phyloP scores from a whole-genome alignment of 805 yeast genomes.

The Blastobotrys robertii region DNA sequence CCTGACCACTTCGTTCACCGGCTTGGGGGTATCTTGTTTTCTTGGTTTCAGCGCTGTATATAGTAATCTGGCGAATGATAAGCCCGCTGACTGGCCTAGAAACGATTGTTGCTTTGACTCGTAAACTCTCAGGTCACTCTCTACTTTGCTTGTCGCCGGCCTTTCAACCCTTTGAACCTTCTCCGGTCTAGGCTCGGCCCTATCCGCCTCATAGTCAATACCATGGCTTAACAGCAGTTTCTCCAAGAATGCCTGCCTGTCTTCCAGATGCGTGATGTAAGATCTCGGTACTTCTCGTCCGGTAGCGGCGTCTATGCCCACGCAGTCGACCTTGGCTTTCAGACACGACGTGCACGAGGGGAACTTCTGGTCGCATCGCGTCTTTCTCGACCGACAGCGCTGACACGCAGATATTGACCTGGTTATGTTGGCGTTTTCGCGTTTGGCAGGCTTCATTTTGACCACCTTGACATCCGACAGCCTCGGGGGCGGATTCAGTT shows the following conservation, averaged over 20 bases:
- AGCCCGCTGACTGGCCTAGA: slow-evolving; percentile 34
- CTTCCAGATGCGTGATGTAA: slow-evolving; percentile 64
- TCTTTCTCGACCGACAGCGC: slow-evolving; percentile 62
- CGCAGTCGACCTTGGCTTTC: slow-evolving; percentile 62
- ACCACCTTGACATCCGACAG: background rate
- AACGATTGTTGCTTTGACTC: slow-evolving; percentile 17
- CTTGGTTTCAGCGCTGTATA: slow-evolving; percentile 58
- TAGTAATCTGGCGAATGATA: slow-evolving; percentile 68
- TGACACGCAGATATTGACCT: slow-evolving; percentile 77
- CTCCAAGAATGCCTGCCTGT: slow-evolving; percentile 49
- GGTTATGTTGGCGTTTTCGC: background rate
- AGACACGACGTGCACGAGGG: slow-evolving; percentile 58
- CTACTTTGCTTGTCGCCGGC: no score
- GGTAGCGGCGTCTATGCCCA: slow-evolving; percentile 79
- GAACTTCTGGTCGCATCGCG: slow-evolving; percentile 57
- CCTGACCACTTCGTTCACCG: background rate
- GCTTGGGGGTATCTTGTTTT: slow-evolving; percentile 13
- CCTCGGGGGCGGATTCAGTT: background rate
- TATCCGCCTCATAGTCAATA: slow-evolving; percentile 3
- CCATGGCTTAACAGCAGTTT: slow-evolving; percentile 37
- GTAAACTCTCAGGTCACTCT: slow-evolving; percentile 10
- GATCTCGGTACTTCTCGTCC: slow-evolving; percentile 75
- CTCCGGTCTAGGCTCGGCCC: background rate
- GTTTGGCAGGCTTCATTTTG: background rate
- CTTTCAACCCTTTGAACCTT: no score